phyloP scores from a whole-genome alignment of 441 rosid species.

The Corymbia calophylla region DNA sequence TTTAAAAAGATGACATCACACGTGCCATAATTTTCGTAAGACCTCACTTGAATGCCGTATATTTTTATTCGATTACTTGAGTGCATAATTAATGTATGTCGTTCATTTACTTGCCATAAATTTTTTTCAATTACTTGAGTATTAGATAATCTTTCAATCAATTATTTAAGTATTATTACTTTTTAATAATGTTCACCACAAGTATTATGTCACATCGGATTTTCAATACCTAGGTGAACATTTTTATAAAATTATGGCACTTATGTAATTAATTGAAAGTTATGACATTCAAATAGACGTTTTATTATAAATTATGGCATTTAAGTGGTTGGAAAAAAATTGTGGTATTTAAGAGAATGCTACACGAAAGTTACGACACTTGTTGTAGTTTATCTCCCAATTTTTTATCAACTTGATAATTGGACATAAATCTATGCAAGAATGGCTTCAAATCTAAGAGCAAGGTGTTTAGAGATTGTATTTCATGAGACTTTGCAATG shows the following conservation, averaged over 20 bases:
- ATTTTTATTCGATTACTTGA: too few relatives aligned
- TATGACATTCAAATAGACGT: too few relatives aligned
- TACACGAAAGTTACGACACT: neutral
- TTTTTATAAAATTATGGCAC: neutral
- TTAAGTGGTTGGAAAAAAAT: rapidly evolving
- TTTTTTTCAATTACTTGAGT: too few relatives aligned
- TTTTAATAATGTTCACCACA: too few relatives aligned
- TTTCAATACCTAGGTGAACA: neutral
- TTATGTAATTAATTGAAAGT: too few relatives aligned
- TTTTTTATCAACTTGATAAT: neutral
- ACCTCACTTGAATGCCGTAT: too few relatives aligned
- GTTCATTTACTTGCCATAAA: too few relatives aligned
- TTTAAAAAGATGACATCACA: too few relatives aligned
- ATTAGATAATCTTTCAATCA: too few relatives aligned
- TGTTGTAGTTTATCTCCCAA: neutral
- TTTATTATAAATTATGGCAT: neutral
- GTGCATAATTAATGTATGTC: too few relatives aligned
- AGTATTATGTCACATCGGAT: too few relatives aligned
- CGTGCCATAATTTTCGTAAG: rapidly evolving
- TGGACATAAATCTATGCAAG: neutral
- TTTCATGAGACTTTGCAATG: neutral
- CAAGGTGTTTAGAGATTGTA: neutral
- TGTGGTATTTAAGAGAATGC: rapidly evolving
- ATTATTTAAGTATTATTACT: too few relatives aligned
- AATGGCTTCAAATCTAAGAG: neutral